These are phyloP conservation scores for Dovyalis caffra DNA, from an alignment of 345 rosid genomes.

Conservation along the genomic window DNA sequence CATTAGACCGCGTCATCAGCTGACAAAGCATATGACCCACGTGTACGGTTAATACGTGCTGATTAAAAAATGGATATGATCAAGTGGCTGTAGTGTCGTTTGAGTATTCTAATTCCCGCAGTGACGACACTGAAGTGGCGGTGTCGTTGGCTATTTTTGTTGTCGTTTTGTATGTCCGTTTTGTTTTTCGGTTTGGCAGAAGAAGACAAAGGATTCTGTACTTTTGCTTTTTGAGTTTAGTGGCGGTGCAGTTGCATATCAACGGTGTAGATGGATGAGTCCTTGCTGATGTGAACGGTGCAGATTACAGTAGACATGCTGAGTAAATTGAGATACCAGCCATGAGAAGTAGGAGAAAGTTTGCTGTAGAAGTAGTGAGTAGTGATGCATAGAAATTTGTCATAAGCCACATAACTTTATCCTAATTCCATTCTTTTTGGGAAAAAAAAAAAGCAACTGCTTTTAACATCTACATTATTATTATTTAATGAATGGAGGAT, in stretches of 20 bases:
- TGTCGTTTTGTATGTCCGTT: background rate
- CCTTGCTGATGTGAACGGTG: background rate
- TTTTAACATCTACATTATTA: too few relatives aligned
- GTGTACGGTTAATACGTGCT: background rate
- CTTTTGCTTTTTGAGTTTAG: background rate
- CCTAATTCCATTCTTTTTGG: too few relatives aligned
- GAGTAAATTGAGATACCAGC: too few relatives aligned
- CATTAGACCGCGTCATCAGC: background rate
- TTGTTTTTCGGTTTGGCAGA: slow-evolving; percentile 6
- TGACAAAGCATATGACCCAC: background rate
- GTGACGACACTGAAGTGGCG: background rate
- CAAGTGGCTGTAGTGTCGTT: background rate
- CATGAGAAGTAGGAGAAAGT: too few relatives aligned
- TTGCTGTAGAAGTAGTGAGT: too few relatives aligned
- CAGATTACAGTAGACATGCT: background rate
- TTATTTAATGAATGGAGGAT: too few relatives aligned
- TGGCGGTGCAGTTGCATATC: background rate
- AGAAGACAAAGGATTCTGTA: too few relatives aligned
- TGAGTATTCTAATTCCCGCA: background rate
- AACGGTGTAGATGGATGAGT: background rate
- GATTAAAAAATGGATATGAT: too few relatives aligned
- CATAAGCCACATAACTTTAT: too few relatives aligned
- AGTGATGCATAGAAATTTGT: background rate
- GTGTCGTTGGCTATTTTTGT: background rate
- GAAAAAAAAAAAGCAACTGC: too few relatives aligned